Percentiles rank a stretch among this genome's conserved stretches.
Conservation (phyloP, 2,329 filamentous ascomycete species). For the Phaeosphaeria sp. region DNA sequence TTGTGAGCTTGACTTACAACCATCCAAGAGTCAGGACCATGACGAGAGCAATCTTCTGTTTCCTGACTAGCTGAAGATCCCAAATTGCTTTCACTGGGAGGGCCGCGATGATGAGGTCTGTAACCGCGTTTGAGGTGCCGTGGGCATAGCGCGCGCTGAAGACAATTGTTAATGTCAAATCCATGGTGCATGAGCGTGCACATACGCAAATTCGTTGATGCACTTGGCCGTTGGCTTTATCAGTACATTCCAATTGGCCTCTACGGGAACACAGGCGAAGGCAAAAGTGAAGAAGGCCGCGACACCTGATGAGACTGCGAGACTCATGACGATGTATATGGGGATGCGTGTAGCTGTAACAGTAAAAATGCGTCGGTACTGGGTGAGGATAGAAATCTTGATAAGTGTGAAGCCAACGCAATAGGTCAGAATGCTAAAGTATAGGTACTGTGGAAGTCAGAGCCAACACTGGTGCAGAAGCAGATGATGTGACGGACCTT, state of each 20-base stretch:
- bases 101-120: background rate
- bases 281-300: background rate
- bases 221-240: background rate
- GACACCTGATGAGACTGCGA: background rate
- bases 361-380: background rate
- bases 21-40: background rate
- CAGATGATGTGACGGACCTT: background rate
- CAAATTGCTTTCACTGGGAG: background rate
- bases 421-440: background rate
- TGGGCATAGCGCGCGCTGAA: background rate
- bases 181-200: background rate
- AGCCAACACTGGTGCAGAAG: background rate
- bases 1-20: background rate
- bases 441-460: background rate
- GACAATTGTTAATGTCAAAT: background rate
- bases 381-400: background rate
- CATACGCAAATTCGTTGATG: background rate
- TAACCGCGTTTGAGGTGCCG: background rate
- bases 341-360: background rate
- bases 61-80: background rate
- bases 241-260: background rate
- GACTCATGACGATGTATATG: background rate
- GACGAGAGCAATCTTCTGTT: background rate
- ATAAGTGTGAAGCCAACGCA: background rate
- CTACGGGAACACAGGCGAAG: background rate